Evolutionary conservation across 768 basidiomycete species (phyloP), one percentile per base, ranked within the genome.

Genomic region (Lentinula raphanica): DNA sequence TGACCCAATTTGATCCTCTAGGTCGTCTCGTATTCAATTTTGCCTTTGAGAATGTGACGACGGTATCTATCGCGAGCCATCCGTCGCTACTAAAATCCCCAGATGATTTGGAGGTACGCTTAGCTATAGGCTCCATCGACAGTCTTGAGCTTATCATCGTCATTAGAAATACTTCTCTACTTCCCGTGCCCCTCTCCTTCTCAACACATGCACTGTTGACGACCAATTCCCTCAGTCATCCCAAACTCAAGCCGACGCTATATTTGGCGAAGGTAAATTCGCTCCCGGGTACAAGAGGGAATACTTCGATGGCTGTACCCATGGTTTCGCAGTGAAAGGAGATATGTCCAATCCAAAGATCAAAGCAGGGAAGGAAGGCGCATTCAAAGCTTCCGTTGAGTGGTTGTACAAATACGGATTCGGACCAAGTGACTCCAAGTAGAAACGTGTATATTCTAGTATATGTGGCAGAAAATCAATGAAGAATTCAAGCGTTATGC

Each of bases 141-240:
- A 63, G 58, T 35, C 19, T n/a, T 23, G 40, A 42, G 40, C 23
- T 17, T 23, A 25, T 5, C 40, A 35, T 17, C 42, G 27, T 25
- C 13, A 23, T 35, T 59, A 85, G 86, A 79, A 73, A 76, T 82
- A 83, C 66, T 63, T 71, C 46, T 58, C 63, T 3, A 62, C 49
- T 6, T 73, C 84, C 29, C 77, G 77, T 45, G 76, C 76, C 1
- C 85, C 87, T 19, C 74, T 89, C 28, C 76, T 90, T 32, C 84
- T 88, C 70, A 87, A 88, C 74, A 82, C 80, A 36, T 87, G 86
- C 70, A 75, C 78, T 28, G 44, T 65, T 27, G 85, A 87, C 66
- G 2, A 35, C 5, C 53, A 27, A 48, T 59, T 56, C 17, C 38
- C 48, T 53, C 42, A 3, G 17, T 77, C 78, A 40, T 50, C 73